Percentiles rank a stretch among this genome's conserved stretches.
Conservation (phyloP, 2,329 filamentous ascomycete genomes). For the Aspergillus bombycis region DNA sequence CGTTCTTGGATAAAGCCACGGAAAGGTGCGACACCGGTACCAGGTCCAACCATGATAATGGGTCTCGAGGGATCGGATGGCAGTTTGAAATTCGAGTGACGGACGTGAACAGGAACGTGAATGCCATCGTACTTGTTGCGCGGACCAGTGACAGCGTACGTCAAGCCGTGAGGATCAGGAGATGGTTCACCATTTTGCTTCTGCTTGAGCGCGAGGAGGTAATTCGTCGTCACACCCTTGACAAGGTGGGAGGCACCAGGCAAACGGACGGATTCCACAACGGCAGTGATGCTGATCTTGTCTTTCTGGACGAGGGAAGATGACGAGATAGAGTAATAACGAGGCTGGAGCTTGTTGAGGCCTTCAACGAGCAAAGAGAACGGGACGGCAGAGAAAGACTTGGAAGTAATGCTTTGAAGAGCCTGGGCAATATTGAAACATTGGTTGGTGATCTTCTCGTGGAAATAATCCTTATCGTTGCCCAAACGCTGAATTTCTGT, state of each 20-base stretch:
- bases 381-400: constrained; percentile 81
- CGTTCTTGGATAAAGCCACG: constrained; percentile 93
- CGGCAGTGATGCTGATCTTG: constrained; percentile 91
- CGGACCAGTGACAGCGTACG: constrained; percentile 84
- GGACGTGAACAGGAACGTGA: constrained; percentile 91
- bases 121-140: constrained; percentile 97
- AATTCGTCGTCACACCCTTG: constrained; percentile 96
- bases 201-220: constrained; percentile 89
- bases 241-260: constrained; percentile 77
- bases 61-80: constrained; percentile 93
- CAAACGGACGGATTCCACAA: constrained; percentile 82
- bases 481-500: constrained; percentile 87
- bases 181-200: constrained; percentile 86
- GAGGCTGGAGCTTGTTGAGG: constrained; percentile 90
- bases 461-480: constrained; percentile 93
- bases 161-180: constrained; percentile 82
- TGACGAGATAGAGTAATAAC: constrained; percentile 99
- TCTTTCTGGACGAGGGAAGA: constrained; percentile 92
- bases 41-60: constrained; percentile 93
- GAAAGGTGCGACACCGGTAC: constrained; percentile 96
- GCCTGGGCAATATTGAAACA: constrained; percentile 90
- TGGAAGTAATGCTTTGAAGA: constrained; percentile 71
- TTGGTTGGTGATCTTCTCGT: constrained; percentile 76
- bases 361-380: constrained; percentile 96
- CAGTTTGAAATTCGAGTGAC: constrained; percentile 98